Base-by-base conservation (phyloP, 345 rosid genomes). In the Syzygium aromaticum region DNA sequence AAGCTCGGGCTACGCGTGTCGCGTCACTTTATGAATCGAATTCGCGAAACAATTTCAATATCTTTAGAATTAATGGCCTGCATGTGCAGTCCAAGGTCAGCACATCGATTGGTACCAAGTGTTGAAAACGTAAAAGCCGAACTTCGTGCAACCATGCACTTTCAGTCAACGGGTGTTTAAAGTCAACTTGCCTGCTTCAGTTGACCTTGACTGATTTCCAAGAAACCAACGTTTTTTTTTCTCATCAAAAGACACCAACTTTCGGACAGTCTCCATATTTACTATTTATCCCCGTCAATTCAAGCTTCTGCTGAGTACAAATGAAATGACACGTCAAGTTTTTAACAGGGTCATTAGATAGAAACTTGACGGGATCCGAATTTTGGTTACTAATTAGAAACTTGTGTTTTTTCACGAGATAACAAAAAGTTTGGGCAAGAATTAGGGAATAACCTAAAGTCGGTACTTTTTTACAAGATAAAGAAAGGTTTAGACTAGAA, bases 361-460 rank as follows among this genome's bases (percentile, higher is more conserved):
- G n/a, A 56, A 56, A 56, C 25, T 56, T 56, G n/a, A 4, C 7
- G 46, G 46, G 7, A 1, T 1, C 46, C 7, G 6, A 7, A 43
- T 43, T 43, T 43, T 43, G 6, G 1, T 43, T 43, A 43, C 46
- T 6, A 7, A 43, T 43, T 43, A 6, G 1, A 6, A 43, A 7
- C 6, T 43, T 5, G 46, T 43, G 7, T 5, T 43, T 43, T 43
- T 43, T 43, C 46, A 3, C 7, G 7, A 1, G 6, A 43, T 43
- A 43, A 43, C 46, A 43, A 43, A 43, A 43, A 43, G 7, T 43
- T 43, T 43, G 7, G 7, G 0, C 0, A 11, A 2, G 28, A 15
- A 25, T 59, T 27, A 0, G 12, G 1, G 5, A n/a, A 14, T 28
- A 0, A 59, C 0, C 5, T 1, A n/a, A 59, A 59, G 30, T 27